Percentiles rank a stretch among this genome's conserved stretches.
These are phyloP conservation scores for Eucalyptus erythrocorys DNA, from an alignment of 345 rosid genomes.

Conservation along the genomic window DNA sequence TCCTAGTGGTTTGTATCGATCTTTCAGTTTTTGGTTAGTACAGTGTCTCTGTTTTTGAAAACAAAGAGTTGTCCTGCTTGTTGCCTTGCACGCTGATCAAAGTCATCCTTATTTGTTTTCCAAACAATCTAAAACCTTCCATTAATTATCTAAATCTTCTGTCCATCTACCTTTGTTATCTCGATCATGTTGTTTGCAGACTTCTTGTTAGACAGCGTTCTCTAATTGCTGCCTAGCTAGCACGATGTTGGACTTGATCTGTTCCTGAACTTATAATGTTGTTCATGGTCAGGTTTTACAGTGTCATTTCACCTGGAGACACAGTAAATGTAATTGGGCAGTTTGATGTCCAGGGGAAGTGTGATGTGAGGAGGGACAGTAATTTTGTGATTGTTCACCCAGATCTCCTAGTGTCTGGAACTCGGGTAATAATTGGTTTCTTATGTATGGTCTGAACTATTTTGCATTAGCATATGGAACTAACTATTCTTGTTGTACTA, in stretches of 20 bases:
- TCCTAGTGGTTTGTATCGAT: background rate
- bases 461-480: background rate
- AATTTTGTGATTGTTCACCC: conserved; percentile 85
- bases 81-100: background rate
- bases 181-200: background rate
- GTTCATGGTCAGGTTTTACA: conserved; percentile 49
- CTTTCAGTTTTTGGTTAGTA: background rate
- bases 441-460: background rate
- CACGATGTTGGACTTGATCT: background rate
- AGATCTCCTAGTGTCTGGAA: conserved; percentile 81
- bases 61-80: background rate
- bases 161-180: background rate
- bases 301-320: conserved; percentile 86
- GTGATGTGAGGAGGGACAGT: conserved; percentile 49
- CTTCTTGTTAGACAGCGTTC: background rate
- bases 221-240: background rate
- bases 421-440: conserved; percentile 41
- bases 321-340: conserved; percentile 80
- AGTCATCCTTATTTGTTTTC: background rate
- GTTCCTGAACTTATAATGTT: background rate
- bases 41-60: background rate
- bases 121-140: background rate
- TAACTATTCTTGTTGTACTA: background rate
- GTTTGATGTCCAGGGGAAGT: conserved; percentile 69
- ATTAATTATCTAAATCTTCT: background rate